Conservation (phyloP, 345 rosid genomes). For the Eucalyptus shirleyi region DNA sequence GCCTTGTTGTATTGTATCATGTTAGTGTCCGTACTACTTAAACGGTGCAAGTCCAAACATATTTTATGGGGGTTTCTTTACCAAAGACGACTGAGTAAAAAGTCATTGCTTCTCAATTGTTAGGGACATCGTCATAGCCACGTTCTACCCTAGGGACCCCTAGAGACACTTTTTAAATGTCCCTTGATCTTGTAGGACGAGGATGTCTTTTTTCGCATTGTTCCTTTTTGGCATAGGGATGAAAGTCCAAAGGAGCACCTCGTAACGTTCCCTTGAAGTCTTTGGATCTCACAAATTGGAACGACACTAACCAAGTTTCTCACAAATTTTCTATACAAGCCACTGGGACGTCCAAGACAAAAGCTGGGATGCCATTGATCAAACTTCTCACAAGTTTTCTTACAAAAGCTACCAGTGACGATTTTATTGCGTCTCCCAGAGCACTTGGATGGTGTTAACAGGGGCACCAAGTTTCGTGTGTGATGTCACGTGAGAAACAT, state of each 20-base stretch:
- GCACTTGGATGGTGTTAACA: too few species aligned
- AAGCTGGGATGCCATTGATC: neutral
- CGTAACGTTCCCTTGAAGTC: neutral
- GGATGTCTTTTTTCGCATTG: neutral
- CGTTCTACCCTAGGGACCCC: neutral
- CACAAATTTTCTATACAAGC: neutral
- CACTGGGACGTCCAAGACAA: neutral
- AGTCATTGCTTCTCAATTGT: neutral
- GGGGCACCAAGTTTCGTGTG: too few species aligned
- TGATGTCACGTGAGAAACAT: too few species aligned
- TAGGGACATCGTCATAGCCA: neutral
- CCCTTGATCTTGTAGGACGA: neutral
- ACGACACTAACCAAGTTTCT: neutral
- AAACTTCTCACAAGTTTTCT: neutral
- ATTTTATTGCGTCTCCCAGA: too few species aligned
- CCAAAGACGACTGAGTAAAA: neutral
- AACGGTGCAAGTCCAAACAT: neutral
- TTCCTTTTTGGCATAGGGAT: too few species aligned
- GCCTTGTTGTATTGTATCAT: accelerated
- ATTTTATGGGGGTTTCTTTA: too few species aligned
- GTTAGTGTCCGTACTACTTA: too few species aligned
- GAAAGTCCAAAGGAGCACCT: neutral
- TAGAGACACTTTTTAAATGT: too few species aligned
- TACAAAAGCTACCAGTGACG: too few species aligned
- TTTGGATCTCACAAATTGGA: neutral